Percentiles rank a stretch among this genome's conserved stretches.
Conservation (phyloP, 75 land plant species). For the Selaginella tamariscina region DNA sequence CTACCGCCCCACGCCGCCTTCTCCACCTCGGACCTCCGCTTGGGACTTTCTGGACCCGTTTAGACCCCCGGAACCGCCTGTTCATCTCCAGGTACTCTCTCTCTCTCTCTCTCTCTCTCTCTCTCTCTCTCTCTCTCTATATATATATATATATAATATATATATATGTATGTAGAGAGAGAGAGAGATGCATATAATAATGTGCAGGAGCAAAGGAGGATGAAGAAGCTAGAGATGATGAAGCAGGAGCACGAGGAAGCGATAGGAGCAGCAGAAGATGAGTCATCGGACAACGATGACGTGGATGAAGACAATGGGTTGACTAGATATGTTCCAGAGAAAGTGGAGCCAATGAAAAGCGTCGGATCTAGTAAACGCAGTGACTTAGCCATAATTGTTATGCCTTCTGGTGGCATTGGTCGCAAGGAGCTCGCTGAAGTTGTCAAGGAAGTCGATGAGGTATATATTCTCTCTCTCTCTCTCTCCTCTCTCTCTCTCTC, state of each 20-base stretch:
- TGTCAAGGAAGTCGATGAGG: conserved; percentile 11
- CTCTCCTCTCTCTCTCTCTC: no score
- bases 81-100: conserved; percentile 22
- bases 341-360: not conserved
- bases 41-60: conserved; percentile 54
- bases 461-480: no score
- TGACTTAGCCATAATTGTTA: conserved; percentile 2
- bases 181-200: no score
- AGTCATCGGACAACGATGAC: conserved; percentile 39
- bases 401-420: not conserved
- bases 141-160: no score
- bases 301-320: conserved; percentile 11
- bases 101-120: no score
- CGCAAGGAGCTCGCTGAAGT: not conserved
- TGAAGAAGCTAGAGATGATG: conserved; percentile 3
- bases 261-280: conserved; percentile 25
- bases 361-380: not conserved
- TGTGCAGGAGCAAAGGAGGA: conserved; percentile 21
- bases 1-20: conserved; percentile 12
- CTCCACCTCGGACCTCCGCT: conserved; percentile 19
- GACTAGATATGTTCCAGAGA: no score
- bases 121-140: no score
- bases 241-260: conserved; percentile 4
- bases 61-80: conserved; percentile 30
- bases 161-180: no score